Conservation (phyloP, 257 asterid species). For the Echites panduratus region DNA sequence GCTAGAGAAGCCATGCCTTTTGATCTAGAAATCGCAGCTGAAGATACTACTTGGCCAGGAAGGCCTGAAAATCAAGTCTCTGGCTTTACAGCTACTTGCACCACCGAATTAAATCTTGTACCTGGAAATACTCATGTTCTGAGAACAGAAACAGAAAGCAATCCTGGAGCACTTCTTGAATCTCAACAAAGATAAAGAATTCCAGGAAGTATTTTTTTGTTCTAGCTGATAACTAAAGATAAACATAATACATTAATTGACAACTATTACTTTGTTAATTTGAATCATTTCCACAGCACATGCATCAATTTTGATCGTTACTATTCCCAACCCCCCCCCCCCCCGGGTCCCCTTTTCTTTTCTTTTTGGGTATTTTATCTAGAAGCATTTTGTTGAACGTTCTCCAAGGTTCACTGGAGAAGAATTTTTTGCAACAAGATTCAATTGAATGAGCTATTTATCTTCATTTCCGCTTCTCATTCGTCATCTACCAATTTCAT, state of each 20-base stretch:
- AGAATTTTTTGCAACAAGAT: background rate
- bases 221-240: background rate
- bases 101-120: slow-evolving; percentile 30
- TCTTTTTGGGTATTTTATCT: background rate
- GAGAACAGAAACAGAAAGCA: slow-evolving; percentile 18
- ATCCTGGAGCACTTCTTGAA: slow-evolving; percentile 15
- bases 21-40: slow-evolving; percentile 35
- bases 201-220: background rate
- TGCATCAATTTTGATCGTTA: background rate
- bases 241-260: background rate
- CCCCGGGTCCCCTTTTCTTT: too few species aligned
- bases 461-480: background rate
- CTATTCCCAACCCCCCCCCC: too few species aligned
- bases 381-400: background rate
- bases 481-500: background rate
- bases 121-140: slow-evolving; percentile 24
- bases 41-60: slow-evolving; percentile 23
- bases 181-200: slow-evolving; percentile 19
- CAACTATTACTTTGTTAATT: background rate
- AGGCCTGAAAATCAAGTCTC: slow-evolving; percentile 17
- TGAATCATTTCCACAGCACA: background rate
- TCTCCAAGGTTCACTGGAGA: background rate
- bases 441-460: background rate
- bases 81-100: slow-evolving; percentile 22
- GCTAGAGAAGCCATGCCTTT: slow-evolving; percentile 19